Conservation (phyloP, 352 stramenopile species). For the Halophytophthora batemanensis region DNA sequence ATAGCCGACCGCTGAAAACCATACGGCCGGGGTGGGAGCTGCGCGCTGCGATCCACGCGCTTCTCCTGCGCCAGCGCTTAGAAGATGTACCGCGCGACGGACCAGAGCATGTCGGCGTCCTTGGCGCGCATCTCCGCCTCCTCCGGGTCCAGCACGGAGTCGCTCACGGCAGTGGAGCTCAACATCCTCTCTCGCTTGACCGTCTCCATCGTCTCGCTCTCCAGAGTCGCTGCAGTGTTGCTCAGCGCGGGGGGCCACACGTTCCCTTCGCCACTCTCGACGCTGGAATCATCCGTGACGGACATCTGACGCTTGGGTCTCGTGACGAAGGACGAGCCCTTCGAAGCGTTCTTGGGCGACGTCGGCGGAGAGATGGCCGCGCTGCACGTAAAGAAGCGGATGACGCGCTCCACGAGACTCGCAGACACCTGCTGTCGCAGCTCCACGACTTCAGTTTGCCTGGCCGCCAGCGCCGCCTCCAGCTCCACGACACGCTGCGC, state of each 20-base stretch:
- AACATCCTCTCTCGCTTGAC: conserved; percentile 23
- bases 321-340: conserved; percentile 23
- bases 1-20: no score
- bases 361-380: conserved; percentile 39
- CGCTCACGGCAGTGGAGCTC: conserved; percentile 26
- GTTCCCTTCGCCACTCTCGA: conserved; percentile 25
- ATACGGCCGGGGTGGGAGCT: no score
- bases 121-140: conserved; percentile 56
- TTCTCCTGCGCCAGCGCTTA: conserved; percentile 12
- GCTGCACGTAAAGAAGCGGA: conserved; percentile 88
- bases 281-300: conserved; percentile 23
- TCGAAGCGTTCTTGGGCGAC: conserved; percentile 35
- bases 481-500: conserved; percentile 54
- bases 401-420: conserved; percentile 60
- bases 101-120: conserved; percentile 56
- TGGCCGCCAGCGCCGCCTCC: conserved; percentile 50
- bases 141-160: conserved; percentile 32
- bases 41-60: no score
- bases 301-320: conserved; percentile 30
- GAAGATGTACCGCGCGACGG: conserved; percentile 54
- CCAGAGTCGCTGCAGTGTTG: conserved; percentile 28
- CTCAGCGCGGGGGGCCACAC: conserved; percentile 33
- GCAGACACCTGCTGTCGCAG: conserved; percentile 35
- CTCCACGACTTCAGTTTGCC: conserved; percentile 48
- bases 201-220: conserved; percentile 24